These are phyloP conservation scores for Gyrodon tennesseensis DNA, from an alignment of 1,284 basidiomycete genomes.

Conservation along the genomic window DNA sequence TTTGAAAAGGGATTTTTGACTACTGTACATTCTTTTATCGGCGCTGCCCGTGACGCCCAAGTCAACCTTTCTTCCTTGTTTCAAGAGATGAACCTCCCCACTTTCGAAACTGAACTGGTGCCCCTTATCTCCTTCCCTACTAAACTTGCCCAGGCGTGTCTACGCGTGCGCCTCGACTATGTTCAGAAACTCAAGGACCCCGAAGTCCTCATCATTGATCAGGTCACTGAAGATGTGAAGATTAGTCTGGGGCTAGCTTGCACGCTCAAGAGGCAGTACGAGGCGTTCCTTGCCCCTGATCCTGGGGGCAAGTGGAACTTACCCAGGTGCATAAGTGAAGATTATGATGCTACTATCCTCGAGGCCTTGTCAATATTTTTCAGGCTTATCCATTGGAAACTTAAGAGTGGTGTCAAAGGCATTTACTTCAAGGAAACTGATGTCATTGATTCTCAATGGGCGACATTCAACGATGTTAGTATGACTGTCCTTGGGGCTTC, in stretches of 20 bases:
- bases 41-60: constrained; percentile 85
- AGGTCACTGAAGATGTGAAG: constrained; percentile 93
- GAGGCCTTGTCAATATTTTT: constrained; percentile 93
- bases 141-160: constrained; percentile 87
- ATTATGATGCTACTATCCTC: constrained; percentile 88
- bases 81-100: constrained; percentile 84
- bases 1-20: constrained; percentile 94
- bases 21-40: constrained; percentile 84
- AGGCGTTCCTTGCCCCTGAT: constrained; percentile 84
- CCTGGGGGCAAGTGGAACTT: constrained; percentile 86
- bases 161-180: constrained; percentile 89
- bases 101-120: constrained; percentile 91
- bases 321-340: constrained; percentile 81
- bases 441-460: constrained; percentile 95
- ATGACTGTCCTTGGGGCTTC: constrained; percentile 89
- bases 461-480: constrained; percentile 92
- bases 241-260: constrained; percentile 92
- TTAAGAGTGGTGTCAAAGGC: constrained; percentile 89
- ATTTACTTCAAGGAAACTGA: constrained; percentile 99
- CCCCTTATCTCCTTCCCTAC: constrained; percentile 95
- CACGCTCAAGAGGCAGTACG: constrained; percentile 92
- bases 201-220: constrained; percentile 89
- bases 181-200: constrained; percentile 89
- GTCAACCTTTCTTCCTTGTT: constrained; percentile 76
- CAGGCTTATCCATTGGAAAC: constrained; percentile 91